Conservation (phyloP, 2,329 filamentous ascomycete genomes). For the Trichoderma sp. region DNA sequence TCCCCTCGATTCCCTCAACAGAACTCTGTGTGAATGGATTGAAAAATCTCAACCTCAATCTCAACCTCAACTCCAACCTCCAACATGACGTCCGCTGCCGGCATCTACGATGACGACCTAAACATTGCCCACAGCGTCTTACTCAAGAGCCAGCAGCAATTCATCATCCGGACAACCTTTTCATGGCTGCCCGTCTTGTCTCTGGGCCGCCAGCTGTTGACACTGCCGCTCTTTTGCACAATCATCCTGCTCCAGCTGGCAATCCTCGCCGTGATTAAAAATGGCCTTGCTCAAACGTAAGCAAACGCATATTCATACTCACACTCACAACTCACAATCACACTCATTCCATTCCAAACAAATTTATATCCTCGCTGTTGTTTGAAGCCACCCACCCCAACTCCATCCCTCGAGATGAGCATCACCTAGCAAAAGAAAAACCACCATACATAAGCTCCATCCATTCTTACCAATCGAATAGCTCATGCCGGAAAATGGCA, state of each 20-base stretch:
- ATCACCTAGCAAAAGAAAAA: too few relatives aligned
- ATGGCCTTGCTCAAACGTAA: conserved; percentile 7
- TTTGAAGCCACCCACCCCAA: too few relatives aligned
- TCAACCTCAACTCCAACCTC: not conserved
- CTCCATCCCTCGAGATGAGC: too few relatives aligned
- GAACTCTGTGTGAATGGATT: too few relatives aligned
- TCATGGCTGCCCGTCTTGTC: not conserved
- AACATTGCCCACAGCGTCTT: not conserved
- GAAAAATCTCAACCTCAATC: not conserved
- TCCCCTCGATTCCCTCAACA: too few relatives aligned
- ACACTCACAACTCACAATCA: too few relatives aligned
- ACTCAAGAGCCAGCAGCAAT: not conserved
- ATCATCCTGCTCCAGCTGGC: not conserved
- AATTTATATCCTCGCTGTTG: not conserved
- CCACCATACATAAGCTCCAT: not conserved
- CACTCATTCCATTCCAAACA: not conserved
- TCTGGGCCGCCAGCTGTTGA: conserved; percentile 4
- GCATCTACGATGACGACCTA: not conserved
- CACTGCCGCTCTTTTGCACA: not conserved
- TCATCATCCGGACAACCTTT: not conserved
- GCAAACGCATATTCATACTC: not conserved
- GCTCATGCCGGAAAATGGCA: not conserved
- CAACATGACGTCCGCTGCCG: not conserved
- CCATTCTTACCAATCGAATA: not conserved
- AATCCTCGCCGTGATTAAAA: not conserved